These are phyloP conservation scores for Gardenia jasminoides DNA, from an alignment of 257 asterid species.

Conservation along the genomic window DNA sequence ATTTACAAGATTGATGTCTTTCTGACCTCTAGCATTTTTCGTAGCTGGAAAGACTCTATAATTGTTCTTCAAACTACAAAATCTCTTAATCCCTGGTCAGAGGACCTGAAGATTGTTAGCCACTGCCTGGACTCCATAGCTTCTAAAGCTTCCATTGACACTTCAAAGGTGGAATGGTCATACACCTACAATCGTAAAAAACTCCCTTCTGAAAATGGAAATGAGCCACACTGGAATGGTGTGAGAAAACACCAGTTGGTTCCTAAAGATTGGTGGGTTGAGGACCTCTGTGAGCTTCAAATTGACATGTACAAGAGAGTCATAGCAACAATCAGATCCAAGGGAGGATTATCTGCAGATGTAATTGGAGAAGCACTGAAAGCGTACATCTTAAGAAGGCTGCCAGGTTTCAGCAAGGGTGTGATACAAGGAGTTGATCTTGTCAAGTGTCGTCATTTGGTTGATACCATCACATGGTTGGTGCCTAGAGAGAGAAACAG, in stretches of 20 bases:
- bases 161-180: conserved; percentile 71
- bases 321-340: conserved; percentile 52
- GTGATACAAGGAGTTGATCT: conserved; percentile 44
- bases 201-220: conserved; percentile 50
- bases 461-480: conserved; percentile 51
- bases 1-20: conserved; percentile 78
- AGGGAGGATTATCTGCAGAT: conserved; percentile 51
- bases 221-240: conserved; percentile 53
- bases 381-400: conserved; percentile 53
- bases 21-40: conserved; percentile 68
- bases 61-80: conserved; percentile 82
- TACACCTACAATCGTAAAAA: conserved; percentile 67
- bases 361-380: conserved; percentile 69
- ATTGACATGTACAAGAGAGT: conserved; percentile 65
- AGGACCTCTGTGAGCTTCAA: conserved; percentile 80
- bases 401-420: conserved; percentile 60
- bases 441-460: conserved; percentile 52
- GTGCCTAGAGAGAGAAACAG: conserved; percentile 54
- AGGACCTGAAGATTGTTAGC: conserved; percentile 63
- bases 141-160: conserved; percentile 54
- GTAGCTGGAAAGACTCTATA: conserved; percentile 94
- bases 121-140: conserved; percentile 68
- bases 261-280: conserved; percentile 94
- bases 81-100: conserved; percentile 65
- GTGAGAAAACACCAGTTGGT: conserved; percentile 56